These are phyloP conservation scores for Reticulascus tulasneorum DNA, from an alignment of 2,329 filamentous ascomycete genomes.

Conservation along the genomic window DNA sequence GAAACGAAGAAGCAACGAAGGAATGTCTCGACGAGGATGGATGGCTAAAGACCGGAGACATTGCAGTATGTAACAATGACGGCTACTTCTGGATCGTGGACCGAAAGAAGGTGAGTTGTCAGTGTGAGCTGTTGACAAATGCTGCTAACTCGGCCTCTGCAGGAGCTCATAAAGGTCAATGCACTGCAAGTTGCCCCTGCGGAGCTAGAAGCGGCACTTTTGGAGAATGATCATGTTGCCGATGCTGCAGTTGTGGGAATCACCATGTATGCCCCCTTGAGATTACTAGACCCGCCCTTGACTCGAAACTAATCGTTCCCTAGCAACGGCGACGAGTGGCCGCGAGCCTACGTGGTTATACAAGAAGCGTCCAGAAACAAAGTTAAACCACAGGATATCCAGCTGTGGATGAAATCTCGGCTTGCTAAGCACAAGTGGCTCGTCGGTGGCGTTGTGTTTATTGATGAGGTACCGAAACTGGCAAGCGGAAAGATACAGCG, in stretches of 20 bases:
- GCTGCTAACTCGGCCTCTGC: neutral
- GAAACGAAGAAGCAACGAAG: slow-evolving; percentile 49
- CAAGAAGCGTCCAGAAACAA: slow-evolving; percentile 40
- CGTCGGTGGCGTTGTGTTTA: slow-evolving; percentile 47
- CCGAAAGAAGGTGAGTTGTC: slow-evolving; percentile 40
- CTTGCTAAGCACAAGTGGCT: slow-evolving; percentile 51
- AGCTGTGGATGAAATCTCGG: slow-evolving; percentile 39
- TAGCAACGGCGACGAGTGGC: slow-evolving; percentile 44
- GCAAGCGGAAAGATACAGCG: slow-evolving; percentile 56
- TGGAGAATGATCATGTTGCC: slow-evolving; percentile 47
- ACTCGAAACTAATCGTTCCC: neutral
- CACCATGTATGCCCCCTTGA: slow-evolving; percentile 31
- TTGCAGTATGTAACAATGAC: slow-evolving; percentile 43
- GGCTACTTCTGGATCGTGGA: slow-evolving; percentile 42
- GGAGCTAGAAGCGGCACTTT: slow-evolving; percentile 48
- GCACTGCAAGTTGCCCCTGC: slow-evolving; percentile 58
- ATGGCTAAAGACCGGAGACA: slow-evolving; percentile 58
- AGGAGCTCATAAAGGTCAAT: slow-evolving; percentile 58
- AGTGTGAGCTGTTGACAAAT: neutral
- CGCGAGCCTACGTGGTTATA: slow-evolving; percentile 48
- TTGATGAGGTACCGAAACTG: slow-evolving; percentile 54
- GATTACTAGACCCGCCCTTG: neutral
- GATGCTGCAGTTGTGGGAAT: slow-evolving; percentile 54
- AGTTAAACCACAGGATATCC: slow-evolving; percentile 48
- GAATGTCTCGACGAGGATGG: slow-evolving; percentile 47